Evolutionary conservation across 164 flowering plant genomes (phyloP).

Genomic region (Echeveria elegans): DNA sequence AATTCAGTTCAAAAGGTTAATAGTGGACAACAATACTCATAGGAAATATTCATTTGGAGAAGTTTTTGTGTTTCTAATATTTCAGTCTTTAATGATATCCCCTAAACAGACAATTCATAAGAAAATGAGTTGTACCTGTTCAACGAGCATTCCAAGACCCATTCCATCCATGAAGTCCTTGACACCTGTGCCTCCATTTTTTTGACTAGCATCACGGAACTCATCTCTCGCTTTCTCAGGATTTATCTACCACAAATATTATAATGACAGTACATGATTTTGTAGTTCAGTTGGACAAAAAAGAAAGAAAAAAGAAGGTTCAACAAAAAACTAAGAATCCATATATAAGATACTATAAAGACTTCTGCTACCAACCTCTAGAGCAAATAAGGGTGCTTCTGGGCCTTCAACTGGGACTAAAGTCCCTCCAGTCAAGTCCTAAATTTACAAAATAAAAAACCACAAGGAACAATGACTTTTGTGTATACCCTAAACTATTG

Average conservation of each 20-base stretch:
- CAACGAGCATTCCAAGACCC: slow-evolving; percentile 94
- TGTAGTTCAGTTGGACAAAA: background rate
- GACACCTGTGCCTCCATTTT: slow-evolving; percentile 78
- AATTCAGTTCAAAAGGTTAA: background rate
- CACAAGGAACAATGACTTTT: background rate
- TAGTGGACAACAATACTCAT: background rate
- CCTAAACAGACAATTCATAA: background rate
- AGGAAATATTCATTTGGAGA: background rate
- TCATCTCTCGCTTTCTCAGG: slow-evolving; percentile 97
- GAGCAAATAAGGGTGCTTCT: slow-evolving; percentile 79
- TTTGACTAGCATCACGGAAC: slow-evolving; percentile 59
- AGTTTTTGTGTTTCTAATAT: background rate
- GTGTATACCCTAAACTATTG: background rate
- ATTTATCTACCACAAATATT: slow-evolving; percentile 48
- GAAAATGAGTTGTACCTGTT: slow-evolving; percentile 59
- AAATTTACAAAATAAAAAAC: background rate
- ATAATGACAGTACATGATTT: background rate
- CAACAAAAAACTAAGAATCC: background rate
- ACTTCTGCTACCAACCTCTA: slow-evolving; percentile 49
- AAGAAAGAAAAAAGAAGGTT: background rate
- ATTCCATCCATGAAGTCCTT: slow-evolving; percentile 97
- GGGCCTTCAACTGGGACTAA: slow-evolving; percentile 87
- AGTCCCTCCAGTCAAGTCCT: slow-evolving; percentile 91
- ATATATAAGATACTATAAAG: background rate
- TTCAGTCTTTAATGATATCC: background rate